A percentile compares a stretch with the other conserved stretches of the same genome.
Conservation (phyloP, 192 early-diverging fungal genomes). For the Coemansia sp. region DNA sequence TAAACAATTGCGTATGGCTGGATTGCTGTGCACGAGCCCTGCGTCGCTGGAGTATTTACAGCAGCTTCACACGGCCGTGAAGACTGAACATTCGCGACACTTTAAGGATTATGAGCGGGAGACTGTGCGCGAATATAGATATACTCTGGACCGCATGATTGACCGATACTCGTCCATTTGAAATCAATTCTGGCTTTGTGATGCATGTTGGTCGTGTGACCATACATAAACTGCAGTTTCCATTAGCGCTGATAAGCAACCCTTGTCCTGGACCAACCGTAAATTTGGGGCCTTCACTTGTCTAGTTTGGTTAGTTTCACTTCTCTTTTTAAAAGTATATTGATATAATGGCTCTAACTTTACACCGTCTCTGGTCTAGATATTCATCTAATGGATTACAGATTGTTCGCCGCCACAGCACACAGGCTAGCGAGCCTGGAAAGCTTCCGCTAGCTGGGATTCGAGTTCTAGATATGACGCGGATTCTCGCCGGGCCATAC, state of each 20-base stretch:
- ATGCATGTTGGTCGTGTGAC: neutral
- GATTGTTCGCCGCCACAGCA: constrained; percentile 3
- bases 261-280: neutral
- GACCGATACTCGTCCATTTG: constrained; percentile 29
- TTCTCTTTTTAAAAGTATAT: neutral
- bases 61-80: constrained; percentile 23
- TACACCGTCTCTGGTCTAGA: too few species aligned
- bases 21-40: constrained; percentile 32
- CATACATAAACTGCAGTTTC: too few species aligned
- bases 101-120: constrained; percentile 51
- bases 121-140: constrained; percentile 21
- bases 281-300: neutral
- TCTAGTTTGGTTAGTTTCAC: neutral
- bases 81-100: constrained; percentile 22
- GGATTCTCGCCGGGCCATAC: constrained; percentile 75
- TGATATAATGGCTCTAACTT: too few species aligned
- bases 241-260: too few species aligned
- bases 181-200: neutral
- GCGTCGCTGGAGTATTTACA: constrained; percentile 25
- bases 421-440: neutral
- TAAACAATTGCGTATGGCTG: constrained; percentile 17
- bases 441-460: constrained; percentile 62
- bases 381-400: neutral
- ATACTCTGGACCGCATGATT: constrained; percentile 29
- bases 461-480: constrained; percentile 70